phyloP scores from a whole-genome alignment of 2,329 filamentous ascomycete genomes.

The Colletotrichum tanaceti region DNA sequence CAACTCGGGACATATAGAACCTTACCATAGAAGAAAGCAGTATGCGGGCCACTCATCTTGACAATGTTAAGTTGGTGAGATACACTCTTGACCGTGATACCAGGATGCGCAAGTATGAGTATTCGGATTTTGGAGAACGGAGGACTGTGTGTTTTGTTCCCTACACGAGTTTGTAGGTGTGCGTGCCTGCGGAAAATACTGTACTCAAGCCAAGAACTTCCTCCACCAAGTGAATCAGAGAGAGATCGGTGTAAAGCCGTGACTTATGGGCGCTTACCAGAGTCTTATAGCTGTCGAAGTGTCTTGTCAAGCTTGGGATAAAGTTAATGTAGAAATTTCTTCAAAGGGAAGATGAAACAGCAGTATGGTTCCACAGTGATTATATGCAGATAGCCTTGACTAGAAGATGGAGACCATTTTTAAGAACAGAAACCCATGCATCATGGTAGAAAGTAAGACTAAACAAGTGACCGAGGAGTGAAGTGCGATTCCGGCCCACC shows the following conservation, averaged over 20 bases:
- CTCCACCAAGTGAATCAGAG: no score
- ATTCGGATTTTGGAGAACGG: neutral
- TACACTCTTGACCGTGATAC: neutral
- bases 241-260: no score
- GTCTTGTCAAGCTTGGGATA: neutral
- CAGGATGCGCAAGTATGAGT: neutral
- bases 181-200: neutral
- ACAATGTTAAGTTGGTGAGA: neutral
- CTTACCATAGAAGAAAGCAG: conserved; percentile 70
- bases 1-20: neutral
- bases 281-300: neutral
- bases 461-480: conserved; percentile 22
- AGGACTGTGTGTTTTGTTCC: neutral
- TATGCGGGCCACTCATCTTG: conserved; percentile 56
- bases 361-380: neutral
- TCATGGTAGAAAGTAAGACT: neutral
- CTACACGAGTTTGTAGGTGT: neutral
- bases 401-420: neutral
- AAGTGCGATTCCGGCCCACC: conserved; percentile 34
- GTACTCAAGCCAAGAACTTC: no score
- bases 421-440: neutral
- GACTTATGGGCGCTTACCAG: neutral
- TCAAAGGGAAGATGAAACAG: neutral
- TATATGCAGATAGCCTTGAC: neutral
- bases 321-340: neutral